Conservation (phyloP, 169 alveolate species). For the Plasmodium reichenowi region DNA sequence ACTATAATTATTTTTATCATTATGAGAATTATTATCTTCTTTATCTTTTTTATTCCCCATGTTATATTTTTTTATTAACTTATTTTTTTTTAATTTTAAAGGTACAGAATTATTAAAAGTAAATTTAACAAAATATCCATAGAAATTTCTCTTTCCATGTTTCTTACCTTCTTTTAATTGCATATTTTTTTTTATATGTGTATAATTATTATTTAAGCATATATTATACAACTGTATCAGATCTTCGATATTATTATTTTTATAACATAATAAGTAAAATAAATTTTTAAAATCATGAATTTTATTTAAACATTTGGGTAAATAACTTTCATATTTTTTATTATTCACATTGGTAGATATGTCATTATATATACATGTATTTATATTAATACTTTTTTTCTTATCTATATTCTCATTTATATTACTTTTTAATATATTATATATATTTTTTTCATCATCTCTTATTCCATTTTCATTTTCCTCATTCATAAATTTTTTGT, state of each 20-base stretch:
- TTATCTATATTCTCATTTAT: background rate
- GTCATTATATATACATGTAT: background rate
- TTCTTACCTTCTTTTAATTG: slow-evolving; percentile 5
- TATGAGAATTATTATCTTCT: background rate
- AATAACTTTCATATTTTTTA: background rate
- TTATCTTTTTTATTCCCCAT: background rate
- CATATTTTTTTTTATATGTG: slow-evolving; percentile 14
- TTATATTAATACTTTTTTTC: background rate
- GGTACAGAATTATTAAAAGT: slow-evolving; percentile 59
- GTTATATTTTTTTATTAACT: background rate
- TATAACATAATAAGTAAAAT: slow-evolving; percentile 40
- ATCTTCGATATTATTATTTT: slow-evolving; percentile 9
- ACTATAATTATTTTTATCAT: background rate
- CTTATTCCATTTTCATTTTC: background rate
- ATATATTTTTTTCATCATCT: too few relatives aligned
- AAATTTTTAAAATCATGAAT: slow-evolving; percentile 49
- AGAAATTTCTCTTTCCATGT: slow-evolving; percentile 33
- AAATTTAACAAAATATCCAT: slow-evolving; percentile 59
- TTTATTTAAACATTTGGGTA: slow-evolving; percentile 19
- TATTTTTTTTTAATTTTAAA: slow-evolving; percentile 33
- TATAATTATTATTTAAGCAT: slow-evolving; percentile 19
- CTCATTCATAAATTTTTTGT: background rate
- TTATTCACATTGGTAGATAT: too few relatives aligned
- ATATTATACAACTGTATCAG: slow-evolving; percentile 35
- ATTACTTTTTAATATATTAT: background rate